Percentiles rank a stretch among this genome's conserved stretches.
phyloP scores from a whole-genome alignment of 345 rosid genomes.

The Excoecaria agallocha region DNA sequence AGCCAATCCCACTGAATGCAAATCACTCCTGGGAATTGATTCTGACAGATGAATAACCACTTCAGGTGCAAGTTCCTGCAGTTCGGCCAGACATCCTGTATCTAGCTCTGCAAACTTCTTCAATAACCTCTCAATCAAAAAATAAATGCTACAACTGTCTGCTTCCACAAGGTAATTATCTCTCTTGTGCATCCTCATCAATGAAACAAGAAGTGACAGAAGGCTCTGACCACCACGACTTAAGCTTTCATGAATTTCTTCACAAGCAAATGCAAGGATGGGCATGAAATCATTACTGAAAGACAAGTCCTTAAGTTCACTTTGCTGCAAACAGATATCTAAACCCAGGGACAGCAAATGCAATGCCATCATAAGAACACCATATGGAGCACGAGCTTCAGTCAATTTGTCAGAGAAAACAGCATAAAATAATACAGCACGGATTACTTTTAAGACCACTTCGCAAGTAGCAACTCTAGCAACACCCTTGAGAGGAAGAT shows the following conservation, averaged over 20 bases:
- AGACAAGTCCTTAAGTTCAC: conserved; percentile 33
- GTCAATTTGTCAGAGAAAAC: conserved; percentile 53
- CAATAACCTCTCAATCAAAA: conserved; percentile 69
- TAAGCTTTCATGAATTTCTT: conserved; percentile 54
- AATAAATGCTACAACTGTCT: conserved; percentile 59
- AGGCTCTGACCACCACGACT: conserved; percentile 53
- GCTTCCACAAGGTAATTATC: conserved; percentile 51
- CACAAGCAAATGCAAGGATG: conserved; percentile 55
- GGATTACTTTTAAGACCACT: conserved; percentile 60
- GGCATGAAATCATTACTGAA: conserved; percentile 41
- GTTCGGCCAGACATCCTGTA: conserved; percentile 54
- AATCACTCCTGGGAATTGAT: conserved; percentile 28
- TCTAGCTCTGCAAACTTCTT: conserved; percentile 76
- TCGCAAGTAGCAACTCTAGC: conserved; percentile 76
- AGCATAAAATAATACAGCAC: conserved; percentile 70
- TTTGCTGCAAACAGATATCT: conserved; percentile 65
- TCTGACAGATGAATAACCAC: conserved; percentile 48
- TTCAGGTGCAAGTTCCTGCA: conserved; percentile 79
- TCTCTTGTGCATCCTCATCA: conserved; percentile 63
- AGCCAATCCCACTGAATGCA: conserved; percentile 28
- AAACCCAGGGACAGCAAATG: conserved; percentile 77
- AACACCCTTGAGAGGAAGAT: conserved; percentile 67
- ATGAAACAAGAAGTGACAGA: conserved; percentile 82
- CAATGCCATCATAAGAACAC: conserved; percentile 66
- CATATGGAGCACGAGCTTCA: conserved; percentile 76